A percentile compares a stretch with the other conserved stretches of the same genome.
These are phyloP conservation scores for Aspergillus panamensis DNA, from an alignment of 495 filamentous ascomycete species.

Conservation along the genomic window DNA sequence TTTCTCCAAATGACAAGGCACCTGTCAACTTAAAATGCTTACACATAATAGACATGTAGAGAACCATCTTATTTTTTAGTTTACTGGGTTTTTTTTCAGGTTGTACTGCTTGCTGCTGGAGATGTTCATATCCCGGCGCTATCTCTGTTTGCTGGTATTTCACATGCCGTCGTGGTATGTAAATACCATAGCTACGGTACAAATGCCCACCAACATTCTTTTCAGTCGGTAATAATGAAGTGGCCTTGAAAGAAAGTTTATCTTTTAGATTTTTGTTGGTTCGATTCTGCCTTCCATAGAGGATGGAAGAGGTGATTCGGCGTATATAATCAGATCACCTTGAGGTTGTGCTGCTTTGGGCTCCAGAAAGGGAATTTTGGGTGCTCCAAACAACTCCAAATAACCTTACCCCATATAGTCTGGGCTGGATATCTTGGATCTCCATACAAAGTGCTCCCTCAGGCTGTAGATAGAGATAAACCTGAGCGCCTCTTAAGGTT, in stretches of 20 bases:
- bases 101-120: not conserved
- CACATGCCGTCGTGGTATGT: conserved; percentile 33
- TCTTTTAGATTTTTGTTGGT: too few relatives aligned
- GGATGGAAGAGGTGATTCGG: too few relatives aligned
- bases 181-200: conserved; percentile 25
- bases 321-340: too few relatives aligned
- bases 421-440: not conserved
- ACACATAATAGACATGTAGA: not conserved
- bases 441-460: not conserved
- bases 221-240: not conserved
- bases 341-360: too few relatives aligned
- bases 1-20: not conserved
- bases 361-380: too few relatives aligned
- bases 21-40: conserved; percentile 4
- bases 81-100: not conserved
- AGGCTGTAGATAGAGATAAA: not conserved
- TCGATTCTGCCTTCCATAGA: too few relatives aligned
- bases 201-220: not conserved
- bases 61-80: not conserved
- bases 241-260: not conserved
- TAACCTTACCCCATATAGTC: not conserved
- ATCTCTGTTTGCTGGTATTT: conserved; percentile 7
- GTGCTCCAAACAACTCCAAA: not conserved
- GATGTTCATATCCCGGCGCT: not conserved
- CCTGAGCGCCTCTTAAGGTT: not conserved